Evolutionary conservation across 768 basidiomycete species (phyloP).

Genomic region (Gloeostereum incarnatum): DNA sequence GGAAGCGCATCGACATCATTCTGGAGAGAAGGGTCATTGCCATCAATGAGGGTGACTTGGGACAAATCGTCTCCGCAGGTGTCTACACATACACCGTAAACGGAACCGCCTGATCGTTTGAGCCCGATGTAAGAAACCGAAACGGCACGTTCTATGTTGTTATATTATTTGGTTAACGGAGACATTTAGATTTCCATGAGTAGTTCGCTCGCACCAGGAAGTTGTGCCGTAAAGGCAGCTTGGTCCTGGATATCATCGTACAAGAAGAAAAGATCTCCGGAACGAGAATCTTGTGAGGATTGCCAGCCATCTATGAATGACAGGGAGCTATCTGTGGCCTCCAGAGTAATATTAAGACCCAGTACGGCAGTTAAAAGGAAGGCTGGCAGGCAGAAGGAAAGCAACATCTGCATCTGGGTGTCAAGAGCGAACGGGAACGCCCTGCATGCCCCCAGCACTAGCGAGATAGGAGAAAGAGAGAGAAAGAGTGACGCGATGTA

Average conservation of each 20-base stretch:
- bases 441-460: constrained; percentile 9
- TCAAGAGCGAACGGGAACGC: background rate
- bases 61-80: constrained; percentile 9
- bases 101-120: constrained; percentile 12
- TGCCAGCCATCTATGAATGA: constrained; percentile 15
- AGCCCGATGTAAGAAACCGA: constrained; percentile 19
- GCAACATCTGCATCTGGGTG: constrained; percentile 1
- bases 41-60: constrained; percentile 11
- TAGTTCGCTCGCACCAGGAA: constrained; percentile 18
- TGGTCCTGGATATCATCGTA: constrained; percentile 9
- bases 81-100: constrained; percentile 21
- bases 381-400: background rate
- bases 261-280: constrained; percentile 8
- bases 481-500: constrained; percentile 5
- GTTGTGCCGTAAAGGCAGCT: constrained; percentile 11
- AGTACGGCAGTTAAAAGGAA: constrained; percentile 4
- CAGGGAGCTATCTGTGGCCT: constrained; percentile 9
- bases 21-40: constrained; percentile 11
- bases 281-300: background rate
- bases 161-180: no score
- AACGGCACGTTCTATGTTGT: constrained; percentile 15
- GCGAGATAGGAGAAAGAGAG: constrained; percentile 7
- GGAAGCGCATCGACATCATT: constrained; percentile 11
- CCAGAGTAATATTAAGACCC: constrained; percentile 11
- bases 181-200: no score